These are phyloP conservation scores for Akanthomyces dipterigenus DNA, from an alignment of 2,329 filamentous ascomycete species.

Conservation along the genomic window DNA sequence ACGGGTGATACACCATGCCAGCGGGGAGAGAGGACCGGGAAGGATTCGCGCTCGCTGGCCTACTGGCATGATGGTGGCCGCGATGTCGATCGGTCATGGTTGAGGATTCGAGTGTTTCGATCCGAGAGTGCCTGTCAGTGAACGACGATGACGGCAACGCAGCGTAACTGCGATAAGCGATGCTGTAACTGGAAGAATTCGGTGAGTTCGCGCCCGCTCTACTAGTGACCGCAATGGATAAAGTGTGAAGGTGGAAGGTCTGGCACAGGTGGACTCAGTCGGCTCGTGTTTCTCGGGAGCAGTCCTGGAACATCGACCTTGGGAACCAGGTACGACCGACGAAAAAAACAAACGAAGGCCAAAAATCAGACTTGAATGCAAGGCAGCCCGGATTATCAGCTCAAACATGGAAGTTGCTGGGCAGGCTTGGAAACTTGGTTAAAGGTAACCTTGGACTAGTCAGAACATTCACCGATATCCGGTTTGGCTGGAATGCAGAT, in stretches of 20 bases:
- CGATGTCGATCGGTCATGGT: conserved; percentile 43
- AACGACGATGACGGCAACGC: not conserved
- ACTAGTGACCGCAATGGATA: not conserved
- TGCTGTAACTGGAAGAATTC: not conserved
- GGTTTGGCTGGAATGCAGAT: not conserved
- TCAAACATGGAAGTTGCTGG: not conserved
- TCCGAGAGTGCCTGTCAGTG: not conserved
- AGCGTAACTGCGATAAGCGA: not conserved
- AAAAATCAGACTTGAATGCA: not conserved
- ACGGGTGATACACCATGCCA: conserved; percentile 41
- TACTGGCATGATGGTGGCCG: conserved; percentile 32
- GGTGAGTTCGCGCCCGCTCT: not conserved
- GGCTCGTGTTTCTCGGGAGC: not conserved
- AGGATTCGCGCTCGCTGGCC: conserved; percentile 40
- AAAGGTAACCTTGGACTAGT: not conserved
- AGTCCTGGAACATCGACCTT: too few relatives aligned
- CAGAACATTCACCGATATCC: not conserved
- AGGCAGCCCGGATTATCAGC: not conserved
- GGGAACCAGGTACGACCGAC: not conserved
- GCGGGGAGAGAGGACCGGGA: conserved; percentile 49
- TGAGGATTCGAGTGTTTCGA: not conserved
- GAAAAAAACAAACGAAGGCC: too few relatives aligned
- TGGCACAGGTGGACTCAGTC: not conserved
- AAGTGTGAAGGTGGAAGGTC: not conserved
- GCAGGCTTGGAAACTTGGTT: not conserved